phyloP scores from a whole-genome alignment of 768 basidiomycete genomes.

The Scleroderma citrinum region DNA sequence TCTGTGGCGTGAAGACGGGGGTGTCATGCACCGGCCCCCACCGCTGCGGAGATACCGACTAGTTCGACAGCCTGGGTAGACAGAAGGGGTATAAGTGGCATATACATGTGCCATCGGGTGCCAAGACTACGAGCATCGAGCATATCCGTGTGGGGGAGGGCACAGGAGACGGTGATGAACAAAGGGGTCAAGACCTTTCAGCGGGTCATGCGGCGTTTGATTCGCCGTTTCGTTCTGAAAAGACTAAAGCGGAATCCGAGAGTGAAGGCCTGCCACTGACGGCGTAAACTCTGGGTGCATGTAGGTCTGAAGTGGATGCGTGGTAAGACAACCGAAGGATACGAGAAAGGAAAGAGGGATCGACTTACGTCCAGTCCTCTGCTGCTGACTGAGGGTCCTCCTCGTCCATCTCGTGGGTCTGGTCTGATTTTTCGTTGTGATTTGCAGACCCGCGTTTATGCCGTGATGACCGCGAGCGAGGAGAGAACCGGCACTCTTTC shows the following conservation, averaged over 20 bases:
- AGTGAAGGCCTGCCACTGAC: slow-evolving; percentile 57
- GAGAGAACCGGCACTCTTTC: slow-evolving; percentile 9
- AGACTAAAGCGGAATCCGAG: slow-evolving; percentile 52
- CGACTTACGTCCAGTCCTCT: slow-evolving; percentile 31
- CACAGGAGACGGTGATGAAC: slow-evolving; percentile 21
- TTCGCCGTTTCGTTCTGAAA: slow-evolving; percentile 44
- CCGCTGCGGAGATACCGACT: slow-evolving; percentile 2
- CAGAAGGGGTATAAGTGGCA: slow-evolving; percentile 6
- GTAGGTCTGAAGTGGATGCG: slow-evolving; percentile 40
- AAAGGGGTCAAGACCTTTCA: slow-evolving; percentile 13
- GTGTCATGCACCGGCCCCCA: too few relatives aligned
- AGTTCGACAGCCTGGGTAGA: background rate
- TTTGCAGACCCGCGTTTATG: slow-evolving; percentile 6
- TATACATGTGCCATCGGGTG: slow-evolving; percentile 19
- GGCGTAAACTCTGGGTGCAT: slow-evolving; percentile 45
- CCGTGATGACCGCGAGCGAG: slow-evolving; percentile 15
- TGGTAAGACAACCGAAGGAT: background rate
- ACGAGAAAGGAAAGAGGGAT: background rate
- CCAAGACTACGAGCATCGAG: too few relatives aligned
- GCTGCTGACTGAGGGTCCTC: slow-evolving; percentile 9
- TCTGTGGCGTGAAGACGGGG: background rate
- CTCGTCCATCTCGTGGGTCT: slow-evolving; percentile 1
- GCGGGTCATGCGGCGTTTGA: slow-evolving; percentile 24
- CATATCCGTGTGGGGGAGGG: slow-evolving; percentile 15
- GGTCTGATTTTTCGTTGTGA: slow-evolving; percentile 16